Conservation (phyloP, 2,329 filamentous ascomycete genomes). For the Tolypocladium tropicale region DNA sequence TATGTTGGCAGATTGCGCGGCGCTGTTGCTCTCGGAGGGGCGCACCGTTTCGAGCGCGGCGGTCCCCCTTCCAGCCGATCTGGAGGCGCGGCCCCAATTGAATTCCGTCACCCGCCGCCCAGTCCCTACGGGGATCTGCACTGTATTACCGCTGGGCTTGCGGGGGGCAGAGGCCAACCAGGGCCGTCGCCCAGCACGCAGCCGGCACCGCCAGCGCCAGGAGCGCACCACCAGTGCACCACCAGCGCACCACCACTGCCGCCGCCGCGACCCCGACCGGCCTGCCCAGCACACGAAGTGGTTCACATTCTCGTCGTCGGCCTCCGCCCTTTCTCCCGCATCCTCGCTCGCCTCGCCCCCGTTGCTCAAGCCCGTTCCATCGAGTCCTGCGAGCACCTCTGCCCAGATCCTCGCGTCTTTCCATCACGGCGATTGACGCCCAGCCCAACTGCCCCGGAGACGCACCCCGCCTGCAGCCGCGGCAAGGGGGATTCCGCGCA, state of each 20-base stretch:
- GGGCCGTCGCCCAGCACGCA: neutral
- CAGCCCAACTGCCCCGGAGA: neutral
- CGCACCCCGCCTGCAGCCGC: constrained; percentile 1
- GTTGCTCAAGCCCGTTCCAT: neutral
- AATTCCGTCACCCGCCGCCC: neutral
- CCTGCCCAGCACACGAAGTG: neutral
- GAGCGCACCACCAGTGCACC: too few species aligned
- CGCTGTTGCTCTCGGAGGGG: neutral
- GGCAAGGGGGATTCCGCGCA: constrained; percentile 1
- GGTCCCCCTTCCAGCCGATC: neutral
- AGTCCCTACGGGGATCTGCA: neutral
- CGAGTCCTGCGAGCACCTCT: neutral
- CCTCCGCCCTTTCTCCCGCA: neutral
- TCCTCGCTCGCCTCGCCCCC: neutral
- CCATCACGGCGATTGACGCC: neutral
- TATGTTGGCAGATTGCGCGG: neutral
- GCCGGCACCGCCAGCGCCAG: neutral
- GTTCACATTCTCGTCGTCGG: neutral
- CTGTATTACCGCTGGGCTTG: neutral
- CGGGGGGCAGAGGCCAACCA: neutral
- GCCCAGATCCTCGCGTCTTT: neutral
- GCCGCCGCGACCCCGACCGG: neutral
- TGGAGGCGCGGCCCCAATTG: neutral
- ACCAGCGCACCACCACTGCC: neutral
- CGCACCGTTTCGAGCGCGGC: neutral